These are phyloP conservation scores for Drechslerella coelobrocha DNA, from an alignment of 2,329 filamentous ascomycete genomes.

Conservation along the genomic window DNA sequence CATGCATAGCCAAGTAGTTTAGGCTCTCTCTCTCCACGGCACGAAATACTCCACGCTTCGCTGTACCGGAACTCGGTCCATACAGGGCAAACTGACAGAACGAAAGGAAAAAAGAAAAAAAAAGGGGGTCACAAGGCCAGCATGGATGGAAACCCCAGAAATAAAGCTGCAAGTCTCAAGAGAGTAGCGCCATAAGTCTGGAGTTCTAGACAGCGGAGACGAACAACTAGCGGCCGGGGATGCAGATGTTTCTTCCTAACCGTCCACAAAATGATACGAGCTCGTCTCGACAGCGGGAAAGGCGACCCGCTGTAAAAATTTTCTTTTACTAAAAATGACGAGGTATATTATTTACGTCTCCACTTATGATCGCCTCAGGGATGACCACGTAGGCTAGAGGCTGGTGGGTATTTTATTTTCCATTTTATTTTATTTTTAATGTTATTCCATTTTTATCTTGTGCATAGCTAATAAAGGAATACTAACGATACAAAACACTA, in stretches of 20 bases:
- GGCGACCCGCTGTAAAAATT: slow-evolving; percentile 26
- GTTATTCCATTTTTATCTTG: slow-evolving; percentile 15
- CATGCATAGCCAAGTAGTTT: background rate
- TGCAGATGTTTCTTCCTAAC: slow-evolving; percentile 44
- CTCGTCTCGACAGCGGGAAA: slow-evolving; percentile 23
- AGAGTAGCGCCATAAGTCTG: slow-evolving; percentile 16
- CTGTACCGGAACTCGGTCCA: too few relatives aligned
- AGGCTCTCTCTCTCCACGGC: too few relatives aligned
- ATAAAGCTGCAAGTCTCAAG: background rate
- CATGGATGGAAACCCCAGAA: slow-evolving; percentile 19
- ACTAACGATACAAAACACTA: background rate
- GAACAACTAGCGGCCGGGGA: slow-evolving; percentile 13
- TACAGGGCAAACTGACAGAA: background rate
- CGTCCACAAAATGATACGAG: slow-evolving; percentile 37
- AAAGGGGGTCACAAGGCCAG: slow-evolving; percentile 46
- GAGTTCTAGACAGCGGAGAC: slow-evolving; percentile 45
- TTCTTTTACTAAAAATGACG: background rate
- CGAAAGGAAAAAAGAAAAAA: slow-evolving; percentile 5
- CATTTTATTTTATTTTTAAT: slow-evolving; percentile 1
- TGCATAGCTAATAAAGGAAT: slow-evolving; percentile 5
- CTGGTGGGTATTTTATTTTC: background rate
- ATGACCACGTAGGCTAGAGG: slow-evolving; percentile 46
- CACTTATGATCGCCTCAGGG: slow-evolving; percentile 51
- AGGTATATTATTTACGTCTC: slow-evolving; percentile 26
- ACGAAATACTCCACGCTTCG: too few relatives aligned